phyloP scores from a whole-genome alignment of 495 filamentous ascomycete species.

The Neurospora sp. region DNA sequence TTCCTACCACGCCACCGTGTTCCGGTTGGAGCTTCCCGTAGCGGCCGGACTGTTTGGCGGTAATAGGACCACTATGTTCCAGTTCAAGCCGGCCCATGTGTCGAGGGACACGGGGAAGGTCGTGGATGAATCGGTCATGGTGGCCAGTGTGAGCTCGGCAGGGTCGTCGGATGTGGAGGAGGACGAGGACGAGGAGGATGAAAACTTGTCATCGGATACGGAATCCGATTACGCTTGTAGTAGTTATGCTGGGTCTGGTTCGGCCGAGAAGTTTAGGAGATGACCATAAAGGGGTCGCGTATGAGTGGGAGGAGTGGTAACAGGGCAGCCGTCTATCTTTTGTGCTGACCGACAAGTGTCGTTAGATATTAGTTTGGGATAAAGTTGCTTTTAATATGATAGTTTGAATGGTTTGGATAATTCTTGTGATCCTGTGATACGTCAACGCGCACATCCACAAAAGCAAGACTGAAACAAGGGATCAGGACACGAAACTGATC shows the following conservation, averaged over 20 bases:
- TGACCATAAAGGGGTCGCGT: neutral
- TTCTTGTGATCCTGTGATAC: neutral
- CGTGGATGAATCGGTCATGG: neutral
- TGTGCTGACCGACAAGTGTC: neutral
- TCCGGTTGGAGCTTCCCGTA: neutral
- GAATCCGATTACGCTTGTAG: neutral
- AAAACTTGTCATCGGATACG: neutral
- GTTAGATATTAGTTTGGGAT: neutral
- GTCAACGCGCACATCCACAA: neutral
- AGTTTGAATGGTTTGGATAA: neutral
- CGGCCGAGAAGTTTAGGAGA: neutral
- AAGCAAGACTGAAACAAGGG: neutral
- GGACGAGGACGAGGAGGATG: neutral
- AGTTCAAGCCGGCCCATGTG: neutral
- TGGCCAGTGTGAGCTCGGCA: neutral
- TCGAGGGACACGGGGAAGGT: neutral
- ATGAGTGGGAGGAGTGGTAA: neutral
- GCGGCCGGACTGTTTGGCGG: neutral
- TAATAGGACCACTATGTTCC: neutral
- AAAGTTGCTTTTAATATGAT: neutral
- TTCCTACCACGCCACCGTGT: neutral
- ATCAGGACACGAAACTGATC: neutral
- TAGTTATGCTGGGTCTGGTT: neutral
- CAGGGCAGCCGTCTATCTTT: neutral
- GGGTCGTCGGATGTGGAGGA: neutral